phyloP scores from a whole-genome alignment of 345 rosid genomes.

The Brassica nigra region DNA sequence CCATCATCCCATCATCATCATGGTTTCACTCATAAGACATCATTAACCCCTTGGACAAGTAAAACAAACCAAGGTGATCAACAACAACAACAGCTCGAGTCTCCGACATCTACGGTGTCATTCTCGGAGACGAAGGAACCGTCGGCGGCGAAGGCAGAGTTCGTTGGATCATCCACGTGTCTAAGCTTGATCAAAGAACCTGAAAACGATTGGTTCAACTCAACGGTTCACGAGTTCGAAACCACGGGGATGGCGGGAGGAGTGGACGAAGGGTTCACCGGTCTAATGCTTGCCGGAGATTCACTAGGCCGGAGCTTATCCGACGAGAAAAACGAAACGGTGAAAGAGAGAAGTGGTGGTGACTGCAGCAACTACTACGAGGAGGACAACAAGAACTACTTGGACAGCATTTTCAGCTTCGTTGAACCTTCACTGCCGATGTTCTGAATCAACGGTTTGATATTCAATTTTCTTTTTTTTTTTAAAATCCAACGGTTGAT shows the following conservation, averaged over 20 bases:
- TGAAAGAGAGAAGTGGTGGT: constrained; percentile 32
- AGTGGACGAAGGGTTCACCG: constrained; percentile 65
- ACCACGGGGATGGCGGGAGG: constrained; percentile 22
- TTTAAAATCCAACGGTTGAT: too few relatives aligned
- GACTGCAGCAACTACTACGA: constrained; percentile 53
- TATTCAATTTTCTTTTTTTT: too few relatives aligned
- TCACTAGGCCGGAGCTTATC: constrained; percentile 32
- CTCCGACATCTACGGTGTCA: not conserved
- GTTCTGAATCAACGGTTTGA: not conserved
- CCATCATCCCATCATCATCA: constrained; percentile 29
- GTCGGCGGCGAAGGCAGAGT: not conserved
- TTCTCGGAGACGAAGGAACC: constrained; percentile 34
- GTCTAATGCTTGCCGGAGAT: constrained; percentile 65
- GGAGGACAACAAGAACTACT: constrained; percentile 88
- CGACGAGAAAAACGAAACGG: constrained; percentile 29
- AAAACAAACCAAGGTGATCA: constrained; percentile 35
- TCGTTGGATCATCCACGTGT: constrained; percentile 41
- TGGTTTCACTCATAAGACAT: constrained; percentile 26
- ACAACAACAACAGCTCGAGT: not conserved
- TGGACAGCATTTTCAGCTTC: constrained; percentile 85
- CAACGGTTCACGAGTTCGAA: constrained; percentile 34
- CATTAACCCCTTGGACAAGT: constrained; percentile 17
- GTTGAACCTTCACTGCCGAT: constrained; percentile 50
- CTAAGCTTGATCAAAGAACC: constrained; percentile 60
- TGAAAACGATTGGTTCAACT: constrained; percentile 58